A percentile compares a stretch with the other conserved stretches of the same genome.
Evolutionary conservation across 306 rosid genomes (phyloP).

Genomic region (Begonia fuchsioides): DNA sequence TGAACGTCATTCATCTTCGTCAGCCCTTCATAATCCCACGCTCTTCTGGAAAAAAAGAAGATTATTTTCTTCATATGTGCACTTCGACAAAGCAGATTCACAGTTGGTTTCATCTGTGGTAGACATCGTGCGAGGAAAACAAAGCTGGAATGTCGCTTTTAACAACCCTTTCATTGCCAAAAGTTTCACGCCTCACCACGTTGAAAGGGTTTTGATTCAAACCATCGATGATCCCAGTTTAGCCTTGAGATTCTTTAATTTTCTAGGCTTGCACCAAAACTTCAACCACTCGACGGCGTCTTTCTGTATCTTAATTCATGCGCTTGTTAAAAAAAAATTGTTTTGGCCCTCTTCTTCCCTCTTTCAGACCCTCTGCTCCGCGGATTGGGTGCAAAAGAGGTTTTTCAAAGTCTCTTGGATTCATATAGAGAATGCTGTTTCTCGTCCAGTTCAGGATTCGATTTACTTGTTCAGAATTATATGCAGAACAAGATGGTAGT

Average conservation of each 20-base stretch:
- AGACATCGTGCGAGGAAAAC: conserved; percentile 54
- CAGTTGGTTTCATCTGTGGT: conserved; percentile 32
- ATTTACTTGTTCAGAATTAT: conserved; percentile 58
- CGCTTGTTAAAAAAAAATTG: conserved; percentile 33
- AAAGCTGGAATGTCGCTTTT: conserved; percentile 62
- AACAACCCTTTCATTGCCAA: conserved; percentile 35
- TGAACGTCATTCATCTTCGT: no score
- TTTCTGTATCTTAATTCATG: conserved; percentile 60
- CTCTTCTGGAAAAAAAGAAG: no score
- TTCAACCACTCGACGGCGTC: conserved; percentile 63
- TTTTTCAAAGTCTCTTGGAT: conserved; percentile 28
- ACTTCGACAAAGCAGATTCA: conserved; percentile 26
- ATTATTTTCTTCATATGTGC: no score
- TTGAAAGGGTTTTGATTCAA: conserved; percentile 47
- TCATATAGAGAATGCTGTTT: conserved; percentile 22
- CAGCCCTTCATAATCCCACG: no score
- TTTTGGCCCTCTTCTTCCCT: conserved; percentile 82
- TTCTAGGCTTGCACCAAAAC: conserved; percentile 61
- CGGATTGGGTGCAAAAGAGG: conserved; percentile 35
- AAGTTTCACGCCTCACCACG: conserved; percentile 41
- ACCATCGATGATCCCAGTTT: conserved; percentile 44
- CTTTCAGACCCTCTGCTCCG: conserved; percentile 58
- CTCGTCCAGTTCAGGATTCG: conserved; percentile 54
- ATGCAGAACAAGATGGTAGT: conserved; percentile 31
- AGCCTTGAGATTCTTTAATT: conserved; percentile 85